Base-by-base conservation (phyloP, 495 filamentous ascomycete genomes). In the Neurospora sp. region DNA sequence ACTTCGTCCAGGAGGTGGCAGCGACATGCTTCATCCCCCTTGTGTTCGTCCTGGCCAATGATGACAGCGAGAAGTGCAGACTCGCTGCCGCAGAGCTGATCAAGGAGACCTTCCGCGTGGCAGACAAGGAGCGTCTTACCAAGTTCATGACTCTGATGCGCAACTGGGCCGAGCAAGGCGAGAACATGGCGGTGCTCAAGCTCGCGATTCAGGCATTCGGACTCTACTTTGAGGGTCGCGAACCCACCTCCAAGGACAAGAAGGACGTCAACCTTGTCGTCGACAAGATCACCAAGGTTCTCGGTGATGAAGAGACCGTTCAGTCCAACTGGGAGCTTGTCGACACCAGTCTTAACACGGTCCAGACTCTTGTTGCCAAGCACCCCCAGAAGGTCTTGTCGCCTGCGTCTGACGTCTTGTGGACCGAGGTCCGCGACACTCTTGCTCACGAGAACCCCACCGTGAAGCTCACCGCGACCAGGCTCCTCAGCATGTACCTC, bases 1-100 rank as follows among this genome's bases (percentile, higher is more conserved):
- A 94, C 40, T 85, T 95, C 44, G 87, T 93, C 6, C 93, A 97
- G 78, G 91, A 97, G 71, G 88, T 97, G 40, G 83, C 94, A 5
- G 88, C 86, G 37, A 92, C 89, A 14, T 93, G 94, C 80, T 98
- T 98, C 82, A 84, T 95, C 20, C 94, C 94, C 1, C 80, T 99
- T 20, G 88, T 97, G 27, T 90, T 97, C 80, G 89, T 92, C 20
- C 87, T 97, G 77, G 88, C 91, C 66, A 97, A 97, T 74, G 96
- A 99, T 74, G 92, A 97, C 40, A 92, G 92, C 41, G 84, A 89
- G 12, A 91, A 93, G 72, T 99, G 96, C 80, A 91, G 92, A 35
- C 88, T 93, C 75, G 92, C 96, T 84, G 93, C 93, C 11, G 92
- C 88, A 18, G 88, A 89, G 40, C 81, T 99, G 40, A 82, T 97